Evolutionary conservation across 768 basidiomycete species (phyloP).

Genomic region (Leccinum obscurum): DNA sequence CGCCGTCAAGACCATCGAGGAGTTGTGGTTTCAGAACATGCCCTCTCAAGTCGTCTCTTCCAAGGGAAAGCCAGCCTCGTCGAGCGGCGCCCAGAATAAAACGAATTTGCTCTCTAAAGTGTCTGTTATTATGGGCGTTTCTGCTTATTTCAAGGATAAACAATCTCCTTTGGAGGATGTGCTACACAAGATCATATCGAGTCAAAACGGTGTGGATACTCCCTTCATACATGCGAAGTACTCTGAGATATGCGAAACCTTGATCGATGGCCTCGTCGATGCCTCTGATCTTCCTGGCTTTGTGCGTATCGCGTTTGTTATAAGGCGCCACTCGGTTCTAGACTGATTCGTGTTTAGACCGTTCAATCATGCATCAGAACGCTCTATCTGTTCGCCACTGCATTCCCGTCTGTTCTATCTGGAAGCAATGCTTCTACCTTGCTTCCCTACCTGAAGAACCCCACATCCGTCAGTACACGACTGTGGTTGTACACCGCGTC

Average conservation of each 20-base stretch:
- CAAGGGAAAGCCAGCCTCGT: too few relatives aligned
- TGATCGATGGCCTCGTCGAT: constrained; percentile 90
- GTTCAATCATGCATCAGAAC: constrained; percentile 84
- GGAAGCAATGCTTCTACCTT: constrained; percentile 81
- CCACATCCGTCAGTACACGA: constrained; percentile 59
- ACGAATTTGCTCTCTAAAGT: constrained; percentile 62
- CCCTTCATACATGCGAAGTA: constrained; percentile 64
- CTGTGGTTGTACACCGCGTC: not conserved
- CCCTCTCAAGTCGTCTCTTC: too few relatives aligned
- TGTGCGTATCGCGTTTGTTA: constrained; percentile 43
- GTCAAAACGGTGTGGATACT: constrained; percentile 61
- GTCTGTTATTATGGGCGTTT: constrained; percentile 81
- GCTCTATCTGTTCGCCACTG: constrained; percentile 77
- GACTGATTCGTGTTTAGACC: constrained; percentile 46
- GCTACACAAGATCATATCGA: constrained; percentile 76
- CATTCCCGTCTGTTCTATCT: constrained; percentile 84
- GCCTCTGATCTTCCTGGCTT: constrained; percentile 77
- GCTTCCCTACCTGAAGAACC: constrained; percentile 87
- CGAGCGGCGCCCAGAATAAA: constrained; percentile 20
- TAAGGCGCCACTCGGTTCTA: not conserved
- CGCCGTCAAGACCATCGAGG: too few relatives aligned
- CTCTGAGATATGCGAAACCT: constrained; percentile 74
- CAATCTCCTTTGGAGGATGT: constrained; percentile 84
- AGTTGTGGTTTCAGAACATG: too few relatives aligned
- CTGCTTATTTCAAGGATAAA: constrained; percentile 78